These are phyloP conservation scores for Gnomoniopsis sp. DNA, from an alignment of 2,329 filamentous ascomycete species.

Conservation along the genomic window DNA sequence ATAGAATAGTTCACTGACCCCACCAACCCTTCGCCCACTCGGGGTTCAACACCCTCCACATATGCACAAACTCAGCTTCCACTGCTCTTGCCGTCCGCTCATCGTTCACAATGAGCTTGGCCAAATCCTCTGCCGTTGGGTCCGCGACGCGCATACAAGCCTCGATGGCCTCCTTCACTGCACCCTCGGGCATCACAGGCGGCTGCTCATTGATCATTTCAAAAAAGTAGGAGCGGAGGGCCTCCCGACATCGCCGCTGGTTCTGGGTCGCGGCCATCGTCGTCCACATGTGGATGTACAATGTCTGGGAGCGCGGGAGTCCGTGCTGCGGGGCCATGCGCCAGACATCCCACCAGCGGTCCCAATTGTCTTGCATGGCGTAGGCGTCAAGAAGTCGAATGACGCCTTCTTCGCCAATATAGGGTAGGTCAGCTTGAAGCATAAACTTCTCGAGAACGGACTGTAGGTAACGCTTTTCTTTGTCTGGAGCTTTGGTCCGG, in stretches of 20 bases:
- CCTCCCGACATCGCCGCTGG: slow-evolving; percentile 41
- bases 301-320: slow-evolving; percentile 41
- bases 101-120: slow-evolving; percentile 21
- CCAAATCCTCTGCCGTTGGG: slow-evolving; percentile 39
- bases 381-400: slow-evolving; percentile 44
- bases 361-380: slow-evolving; percentile 46
- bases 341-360: slow-evolving; percentile 60
- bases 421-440: slow-evolving; percentile 32
- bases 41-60: slow-evolving; percentile 23
- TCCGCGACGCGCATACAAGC: slow-evolving; percentile 55
- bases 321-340: slow-evolving; percentile 49
- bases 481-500: slow-evolving; percentile 27
- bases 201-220: slow-evolving; percentile 58
- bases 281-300: slow-evolving; percentile 55
- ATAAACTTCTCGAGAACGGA: slow-evolving; percentile 43
- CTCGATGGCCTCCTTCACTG: slow-evolving; percentile 46
- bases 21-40: background rate
- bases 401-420: slow-evolving; percentile 35
- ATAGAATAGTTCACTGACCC: background rate
- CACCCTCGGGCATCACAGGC: slow-evolving; percentile 40
- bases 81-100: slow-evolving; percentile 8
- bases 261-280: slow-evolving; percentile 43
- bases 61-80: slow-evolving; percentile 30
- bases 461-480: slow-evolving; percentile 36
- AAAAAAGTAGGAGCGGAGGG: slow-evolving; percentile 50